Base-by-base conservation (phyloP, 768 basidiomycete genomes). In the Coprinellus micaceus region DNA sequence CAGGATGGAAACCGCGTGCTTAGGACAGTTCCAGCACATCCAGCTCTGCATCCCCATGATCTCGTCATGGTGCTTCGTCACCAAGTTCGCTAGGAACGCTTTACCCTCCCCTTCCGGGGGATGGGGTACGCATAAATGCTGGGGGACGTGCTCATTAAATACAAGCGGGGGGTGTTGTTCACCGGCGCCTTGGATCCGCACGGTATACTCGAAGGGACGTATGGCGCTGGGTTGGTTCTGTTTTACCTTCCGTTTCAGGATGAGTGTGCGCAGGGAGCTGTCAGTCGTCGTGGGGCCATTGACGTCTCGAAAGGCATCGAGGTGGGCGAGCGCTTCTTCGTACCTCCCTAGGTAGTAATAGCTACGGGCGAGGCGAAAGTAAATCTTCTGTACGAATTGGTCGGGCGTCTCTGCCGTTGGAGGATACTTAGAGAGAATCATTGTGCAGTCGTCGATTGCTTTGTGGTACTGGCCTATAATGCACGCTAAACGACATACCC, bases 321-420 rank as follows among this genome's bases (percentile, higher is more conserved):
- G 55, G 12, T 60, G 50, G 5, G n/a, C 12, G 26, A 40, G 52
- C 5, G 59, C 59, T 26, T 41, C 40, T 17, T 52, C 56, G 21
- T 53, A 43, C 5, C 53, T 28, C 4, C 52, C 55, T 6, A 57
- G 45, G 17, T 39, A 30, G 15, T 47, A 45, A 12, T 53, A 46
- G 45, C 59, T 57, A 33, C 52, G 50, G 10, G 56, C 56, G 2
- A 60, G 59, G 9, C 59, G 44, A 19, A 52, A 50, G 29, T 56
- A 52, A 4, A 56, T 50, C 49, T 60, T 60, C 37, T 33, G 54
- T 39, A 44, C 36, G 12, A 37, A 19, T n/a, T 4, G 33, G 10
- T 37, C 19, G 21, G 21, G 15, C 10, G 49, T 49, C 11, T 10
- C 12, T 51, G 29, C 3, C n/a, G 33, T 13, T 7, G 9, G 33